Base-by-base conservation (phyloP, 352 stramenopile genomes). In the Phytophthora tentaculata region DNA sequence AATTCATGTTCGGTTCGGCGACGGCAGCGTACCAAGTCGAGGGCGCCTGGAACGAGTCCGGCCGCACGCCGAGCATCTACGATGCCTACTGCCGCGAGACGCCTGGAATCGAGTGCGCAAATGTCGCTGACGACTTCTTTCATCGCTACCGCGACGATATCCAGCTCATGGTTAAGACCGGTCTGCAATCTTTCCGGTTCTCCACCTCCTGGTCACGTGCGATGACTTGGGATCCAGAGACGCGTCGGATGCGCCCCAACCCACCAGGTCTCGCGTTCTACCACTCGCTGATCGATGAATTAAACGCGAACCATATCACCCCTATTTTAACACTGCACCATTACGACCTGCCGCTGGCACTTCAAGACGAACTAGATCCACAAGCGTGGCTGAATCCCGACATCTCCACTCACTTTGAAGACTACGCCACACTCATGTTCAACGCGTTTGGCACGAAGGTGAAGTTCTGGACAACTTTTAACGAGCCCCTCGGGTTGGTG, bases 391-490 rank as follows among this genome's bases (percentile, higher is more conserved):
- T 86, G n/a, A 85, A 81, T 35, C 61, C 59, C 10, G 68, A 76
- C 28, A 83, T 91, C 26, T 76, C 90, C 2, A 71, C 76, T 12
- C 72, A 85, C 44, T 97, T 96, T 62, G 78, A 82, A 17, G 66
- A 90, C 28, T 99, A 98, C 68, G 89, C 94, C 52, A 67, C 53
- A 55, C 97, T 70, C 64, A 98, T 78, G 80, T 97, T 75, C 26
- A 96, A 97, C 56, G 81, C 81, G 35, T 98, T 98, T 78, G 95
- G 96, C 22, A 78, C 88, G 61, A 83, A 96, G 39, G 92, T 98
- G 7, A 90, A 97, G 62, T 87, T 87, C 56, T 99, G 96, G 96
- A 90, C 97, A 24, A 98, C 96, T 10, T 88, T 99, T 62, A 99
- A 99, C 68, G 97, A 99, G 74, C 78, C 91, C 0, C 95, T 88